A percentile compares a stretch with the other conserved stretches of the same genome.
phyloP scores from a whole-genome alignment of 805 yeast genomes.

The Ogataea saltuana region DNA sequence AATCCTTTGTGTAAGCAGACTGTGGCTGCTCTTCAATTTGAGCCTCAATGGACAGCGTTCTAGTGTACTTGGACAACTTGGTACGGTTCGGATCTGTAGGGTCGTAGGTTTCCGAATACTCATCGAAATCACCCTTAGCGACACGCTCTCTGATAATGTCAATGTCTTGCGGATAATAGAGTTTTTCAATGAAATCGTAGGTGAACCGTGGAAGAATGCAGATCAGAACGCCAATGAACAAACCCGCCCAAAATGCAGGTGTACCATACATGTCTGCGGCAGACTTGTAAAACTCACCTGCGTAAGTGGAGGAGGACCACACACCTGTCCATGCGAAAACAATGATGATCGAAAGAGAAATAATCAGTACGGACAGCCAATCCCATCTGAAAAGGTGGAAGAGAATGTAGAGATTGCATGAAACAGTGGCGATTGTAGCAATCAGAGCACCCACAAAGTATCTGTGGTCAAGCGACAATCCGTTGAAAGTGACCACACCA shows the following conservation, averaged over 20 bases:
- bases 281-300: slow-evolving; percentile 66
- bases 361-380: slow-evolving; percentile 62
- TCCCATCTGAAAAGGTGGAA: slow-evolving; percentile 81
- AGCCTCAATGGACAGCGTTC: slow-evolving; percentile 34
- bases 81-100: slow-evolving; percentile 76
- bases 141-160: slow-evolving; percentile 77
- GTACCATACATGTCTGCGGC: slow-evolving; percentile 65
- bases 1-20: slow-evolving; percentile 20
- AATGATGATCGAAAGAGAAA: slow-evolving; percentile 56
- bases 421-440: slow-evolving; percentile 62
- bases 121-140: slow-evolving; percentile 62
- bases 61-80: slow-evolving; percentile 48
- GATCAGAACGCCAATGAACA: slow-evolving; percentile 59
- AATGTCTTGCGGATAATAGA: slow-evolving; percentile 62
- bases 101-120: slow-evolving; percentile 67
- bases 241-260: slow-evolving; percentile 65
- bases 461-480: slow-evolving; percentile 65
- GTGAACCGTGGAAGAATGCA: slow-evolving; percentile 71
- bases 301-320: slow-evolving; percentile 57
- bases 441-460: slow-evolving; percentile 70
- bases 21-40: slow-evolving; percentile 17
- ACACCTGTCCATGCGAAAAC: slow-evolving; percentile 79
- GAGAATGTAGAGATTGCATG: slow-evolving; percentile 67
- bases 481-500: slow-evolving; percentile 44
- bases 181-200: slow-evolving; percentile 53